Evolutionary conservation across 495 filamentous ascomycete genomes (phyloP), one percentile per base, ranked within the genome.

Genomic region (Trichoderma gamsii): DNA sequence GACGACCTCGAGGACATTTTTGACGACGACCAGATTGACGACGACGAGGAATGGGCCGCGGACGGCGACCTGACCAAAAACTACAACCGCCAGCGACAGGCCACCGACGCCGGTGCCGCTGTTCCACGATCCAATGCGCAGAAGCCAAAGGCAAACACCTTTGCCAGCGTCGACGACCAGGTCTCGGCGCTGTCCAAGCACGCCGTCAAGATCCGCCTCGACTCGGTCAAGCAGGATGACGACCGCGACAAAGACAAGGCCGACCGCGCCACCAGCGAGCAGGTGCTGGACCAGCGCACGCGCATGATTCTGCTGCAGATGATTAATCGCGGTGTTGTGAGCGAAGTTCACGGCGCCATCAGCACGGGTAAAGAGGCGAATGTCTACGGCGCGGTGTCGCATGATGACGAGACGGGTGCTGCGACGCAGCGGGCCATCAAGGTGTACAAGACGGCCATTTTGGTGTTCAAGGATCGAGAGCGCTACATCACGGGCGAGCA

Each of bases 281-380:
- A 96, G 74, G 95, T 98, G 41, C 81, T 99, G 70, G 95, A 99
- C 78, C 91, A 92, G 43, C 86, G 92, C 32, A 98, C 95, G 35
- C 88, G 93, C 66, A 96, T 97, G 92, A 94, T 98, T 63, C 81
- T 99, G 46, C 81, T 97, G 69, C 91, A 97, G 79, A 89, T 98
- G 84, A 94, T 98, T 79, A 97, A 97, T 74, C 85, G 90, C 3
- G 86, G 93, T 64, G 83, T 97, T 18, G 86, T 91, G 23, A 91
- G 92, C 74, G 82, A 85, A 71, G 87, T 97, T 43, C 90, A 98
- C 74, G 95, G 95, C 12, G 93, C 93, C 76, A 80, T 99, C 70
- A 95, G 91, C 52, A 97, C 95, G 0, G 95, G 95, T 61, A 99
- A 99, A 75, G 95, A 99, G 77, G 95, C 95, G 61, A 98, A 99